These are phyloP conservation scores for Austroboletus novae-zelandiae DNA, from an alignment of 1,284 basidiomycete genomes.

Conservation along the genomic window DNA sequence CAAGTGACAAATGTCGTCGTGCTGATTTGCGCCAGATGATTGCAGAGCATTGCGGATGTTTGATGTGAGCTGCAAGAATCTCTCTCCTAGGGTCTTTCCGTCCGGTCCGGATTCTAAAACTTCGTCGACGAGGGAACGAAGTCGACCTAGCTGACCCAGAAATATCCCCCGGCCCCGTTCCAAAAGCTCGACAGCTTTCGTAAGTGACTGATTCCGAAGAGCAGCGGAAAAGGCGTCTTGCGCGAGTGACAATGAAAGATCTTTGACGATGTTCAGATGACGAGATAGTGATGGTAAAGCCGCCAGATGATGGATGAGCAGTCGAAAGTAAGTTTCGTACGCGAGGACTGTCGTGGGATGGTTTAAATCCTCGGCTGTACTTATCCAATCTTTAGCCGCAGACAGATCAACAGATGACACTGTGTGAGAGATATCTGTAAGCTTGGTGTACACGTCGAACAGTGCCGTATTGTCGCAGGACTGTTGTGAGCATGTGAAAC, in stretches of 20 bases:
- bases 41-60: neutral
- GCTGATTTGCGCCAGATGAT: neutral
- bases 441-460: slow-evolving; percentile 12
- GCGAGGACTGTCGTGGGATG: neutral
- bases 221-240: neutral
- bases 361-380: neutral
- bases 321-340: neutral
- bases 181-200: neutral
- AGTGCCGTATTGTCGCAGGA: neutral
- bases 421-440: neutral
- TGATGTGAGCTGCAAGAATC: neutral
- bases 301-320: neutral
- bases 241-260: neutral
- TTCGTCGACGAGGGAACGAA: slow-evolving; percentile 1
- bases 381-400: neutral
- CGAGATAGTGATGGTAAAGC: neutral
- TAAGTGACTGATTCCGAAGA: neutral
- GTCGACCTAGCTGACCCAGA: neutral
- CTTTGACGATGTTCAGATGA: neutral
- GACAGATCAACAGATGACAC: neutral
- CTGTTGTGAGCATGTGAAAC: neutral
- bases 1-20: neutral
- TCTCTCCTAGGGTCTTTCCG: neutral
- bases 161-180: too few relatives aligned
- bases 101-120: neutral